Conservation (phyloP, 73 alveolate genomes). For the Paramecium caudatum region DNA sequence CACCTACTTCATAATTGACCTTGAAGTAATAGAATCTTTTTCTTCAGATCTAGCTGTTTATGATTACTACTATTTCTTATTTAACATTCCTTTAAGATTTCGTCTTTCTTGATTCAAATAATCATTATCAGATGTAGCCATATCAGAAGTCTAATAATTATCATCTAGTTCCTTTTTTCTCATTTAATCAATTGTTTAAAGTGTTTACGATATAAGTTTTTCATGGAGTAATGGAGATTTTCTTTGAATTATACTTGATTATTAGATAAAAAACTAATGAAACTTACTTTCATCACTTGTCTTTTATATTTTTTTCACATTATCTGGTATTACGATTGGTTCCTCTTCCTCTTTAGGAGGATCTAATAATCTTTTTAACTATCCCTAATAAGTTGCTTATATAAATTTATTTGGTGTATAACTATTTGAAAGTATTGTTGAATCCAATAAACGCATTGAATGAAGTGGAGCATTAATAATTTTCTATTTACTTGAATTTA, state of each 20-base stretch:
- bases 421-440: background rate
- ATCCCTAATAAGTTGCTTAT: background rate
- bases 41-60: slow-evolving; percentile 1
- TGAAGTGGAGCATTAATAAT: too few relatives aligned
- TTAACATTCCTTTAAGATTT: slow-evolving; percentile 40
- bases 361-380: slow-evolving; percentile 1
- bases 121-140: slow-evolving; percentile 20
- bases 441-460: too few relatives aligned
- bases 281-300: slow-evolving; percentile 51
- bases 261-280: background rate
- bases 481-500: background rate
- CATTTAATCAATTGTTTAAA: slow-evolving; percentile 19
- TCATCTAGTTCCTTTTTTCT: slow-evolving; percentile 17
- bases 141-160: slow-evolving; percentile 32
- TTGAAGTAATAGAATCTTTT: slow-evolving; percentile 32
- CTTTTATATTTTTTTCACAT: background rate
- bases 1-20: slow-evolving; percentile 10
- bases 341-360: slow-evolving; percentile 22
- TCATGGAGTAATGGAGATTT: slow-evolving; percentile 36
- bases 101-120: slow-evolving; percentile 39
- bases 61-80: background rate
- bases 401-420: slow-evolving; percentile 17
- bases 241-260: slow-evolving; percentile 9
- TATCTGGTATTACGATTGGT: background rate
- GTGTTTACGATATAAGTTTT: slow-evolving; percentile 15